Conservation (phyloP, 2,329 filamentous ascomycete species). For the Sclerotinia glacialis region DNA sequence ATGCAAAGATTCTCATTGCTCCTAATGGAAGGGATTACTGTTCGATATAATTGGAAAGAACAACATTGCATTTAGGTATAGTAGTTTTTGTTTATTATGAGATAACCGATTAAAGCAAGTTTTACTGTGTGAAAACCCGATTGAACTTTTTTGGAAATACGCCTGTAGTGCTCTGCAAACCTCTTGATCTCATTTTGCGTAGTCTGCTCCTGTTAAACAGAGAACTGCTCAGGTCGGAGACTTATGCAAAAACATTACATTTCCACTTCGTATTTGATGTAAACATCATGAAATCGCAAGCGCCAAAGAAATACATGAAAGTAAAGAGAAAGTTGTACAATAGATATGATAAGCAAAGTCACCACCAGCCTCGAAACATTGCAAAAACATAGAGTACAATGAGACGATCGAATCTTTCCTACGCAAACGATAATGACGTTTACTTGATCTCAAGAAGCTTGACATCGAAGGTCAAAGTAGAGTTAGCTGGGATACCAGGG, state of each 20-base stretch:
- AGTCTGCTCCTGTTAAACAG: constrained; percentile 32
- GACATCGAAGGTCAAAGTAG: constrained; percentile 86
- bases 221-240: constrained; percentile 39
- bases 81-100: constrained; percentile 26
- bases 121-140: constrained; percentile 24
- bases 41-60: constrained; percentile 1
- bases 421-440: constrained; percentile 33
- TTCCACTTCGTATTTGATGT: constrained; percentile 4
- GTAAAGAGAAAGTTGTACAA: constrained; percentile 36
- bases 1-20: not conserved
- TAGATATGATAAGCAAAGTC: constrained; percentile 29
- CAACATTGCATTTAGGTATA: not conserved
- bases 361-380: constrained; percentile 26
- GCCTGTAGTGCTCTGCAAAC: constrained; percentile 39
- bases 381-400: constrained; percentile 23
- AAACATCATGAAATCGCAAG: constrained; percentile 15
- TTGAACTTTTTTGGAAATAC: constrained; percentile 36
- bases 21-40: not conserved
- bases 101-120: constrained; percentile 14
- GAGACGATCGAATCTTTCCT: not conserved
- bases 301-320: constrained; percentile 25
- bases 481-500: constrained; percentile 87
- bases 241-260: constrained; percentile 35
- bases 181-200: constrained; percentile 38
- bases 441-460: constrained; percentile 84